Evolutionary conservation across 208 protist species (phyloP).

Genomic region (Angomonas ambiguus): DNA sequence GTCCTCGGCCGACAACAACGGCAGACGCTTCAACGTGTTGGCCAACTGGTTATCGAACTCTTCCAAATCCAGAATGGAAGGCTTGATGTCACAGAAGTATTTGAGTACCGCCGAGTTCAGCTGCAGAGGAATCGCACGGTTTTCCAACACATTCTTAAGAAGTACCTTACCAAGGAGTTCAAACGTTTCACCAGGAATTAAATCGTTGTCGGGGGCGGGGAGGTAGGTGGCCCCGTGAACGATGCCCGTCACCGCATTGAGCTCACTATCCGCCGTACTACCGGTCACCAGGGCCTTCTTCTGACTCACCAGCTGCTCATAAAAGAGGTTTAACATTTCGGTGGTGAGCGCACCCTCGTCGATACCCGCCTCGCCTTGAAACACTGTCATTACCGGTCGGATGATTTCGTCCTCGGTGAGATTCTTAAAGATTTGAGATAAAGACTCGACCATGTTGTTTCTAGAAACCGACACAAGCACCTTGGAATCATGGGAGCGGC

Average conservation of each 20-base stretch:
- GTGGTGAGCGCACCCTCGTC: constrained; percentile 67
- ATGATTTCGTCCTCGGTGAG: constrained; percentile 38
- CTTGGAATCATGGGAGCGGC: constrained; percentile 21
- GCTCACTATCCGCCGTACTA: constrained; percentile 8
- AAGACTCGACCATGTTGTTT: constrained; percentile 63
- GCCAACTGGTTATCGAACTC: constrained; percentile 54
- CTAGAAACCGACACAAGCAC: constrained; percentile 58
- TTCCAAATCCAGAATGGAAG: constrained; percentile 54
- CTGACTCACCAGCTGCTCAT: constrained; percentile 43
- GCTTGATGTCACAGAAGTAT: constrained; percentile 34
- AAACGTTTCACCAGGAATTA: constrained; percentile 32
- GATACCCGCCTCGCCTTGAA: constrained; percentile 65
- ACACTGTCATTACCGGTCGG: constrained; percentile 61
- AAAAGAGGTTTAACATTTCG: constrained; percentile 71
- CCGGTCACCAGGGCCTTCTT: constrained; percentile 51
- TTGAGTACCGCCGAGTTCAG: constrained; percentile 63
- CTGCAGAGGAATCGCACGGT: constrained; percentile 44
- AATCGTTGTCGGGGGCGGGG: constrained; percentile 28
- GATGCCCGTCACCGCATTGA: neutral
- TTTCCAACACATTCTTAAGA: constrained; percentile 64
- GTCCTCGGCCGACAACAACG: constrained; percentile 42
- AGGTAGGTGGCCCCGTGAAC: constrained; percentile 17
- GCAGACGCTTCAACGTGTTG: constrained; percentile 42
- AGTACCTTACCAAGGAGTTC: constrained; percentile 53
- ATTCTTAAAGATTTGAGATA: constrained; percentile 37